These are phyloP conservation scores for Quercus suber DNA, from an alignment of 306 rosid species.

Conservation along the genomic window DNA sequence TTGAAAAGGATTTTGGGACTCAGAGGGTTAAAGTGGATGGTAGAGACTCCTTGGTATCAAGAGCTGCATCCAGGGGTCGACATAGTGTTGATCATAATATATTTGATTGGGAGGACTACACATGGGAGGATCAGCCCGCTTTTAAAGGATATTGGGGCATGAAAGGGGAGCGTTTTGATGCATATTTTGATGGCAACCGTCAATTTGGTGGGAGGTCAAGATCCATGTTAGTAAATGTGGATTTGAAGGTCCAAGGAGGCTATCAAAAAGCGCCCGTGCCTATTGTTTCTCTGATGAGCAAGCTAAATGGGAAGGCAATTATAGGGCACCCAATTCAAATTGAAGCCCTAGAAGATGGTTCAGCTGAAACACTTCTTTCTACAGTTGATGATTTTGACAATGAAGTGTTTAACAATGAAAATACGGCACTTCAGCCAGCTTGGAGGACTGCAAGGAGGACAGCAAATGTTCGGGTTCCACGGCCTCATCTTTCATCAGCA, in stretches of 20 bases:
- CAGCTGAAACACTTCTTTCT: conserved; percentile 57
- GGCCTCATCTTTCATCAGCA: conserved; percentile 58
- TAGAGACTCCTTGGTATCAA: conserved; percentile 50
- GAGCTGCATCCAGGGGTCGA: conserved; percentile 43
- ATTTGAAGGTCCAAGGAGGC: conserved; percentile 85
- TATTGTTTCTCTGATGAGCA: conserved; percentile 84
- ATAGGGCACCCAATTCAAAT: conserved; percentile 92
- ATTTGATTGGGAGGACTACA: conserved; percentile 66
- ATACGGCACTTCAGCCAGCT: conserved; percentile 71
- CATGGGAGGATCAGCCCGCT: conserved; percentile 66
- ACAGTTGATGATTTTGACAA: conserved; percentile 50
- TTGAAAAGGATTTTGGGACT: conserved; percentile 20
- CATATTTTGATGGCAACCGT: conserved; percentile 37
- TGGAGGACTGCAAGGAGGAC: conserved; percentile 99
- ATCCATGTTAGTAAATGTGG: conserved; percentile 69
- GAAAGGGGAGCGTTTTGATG: conserved; percentile 44
- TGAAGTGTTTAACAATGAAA: conserved; percentile 55
- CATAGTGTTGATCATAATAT: conserved; percentile 32
- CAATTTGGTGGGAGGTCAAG: conserved; percentile 53
- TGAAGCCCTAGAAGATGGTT: conserved; percentile 75
- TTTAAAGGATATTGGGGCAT: conserved; percentile 58
- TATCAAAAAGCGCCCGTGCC: conserved; percentile 86
- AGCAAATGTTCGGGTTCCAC: conserved; percentile 85
- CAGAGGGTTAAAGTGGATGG: conserved; percentile 51
- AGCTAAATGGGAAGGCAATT: conserved; percentile 83